Base-by-base conservation (phyloP, 2,329 filamentous ascomycete species). In the Pseudocercospora fijiensis region DNA sequence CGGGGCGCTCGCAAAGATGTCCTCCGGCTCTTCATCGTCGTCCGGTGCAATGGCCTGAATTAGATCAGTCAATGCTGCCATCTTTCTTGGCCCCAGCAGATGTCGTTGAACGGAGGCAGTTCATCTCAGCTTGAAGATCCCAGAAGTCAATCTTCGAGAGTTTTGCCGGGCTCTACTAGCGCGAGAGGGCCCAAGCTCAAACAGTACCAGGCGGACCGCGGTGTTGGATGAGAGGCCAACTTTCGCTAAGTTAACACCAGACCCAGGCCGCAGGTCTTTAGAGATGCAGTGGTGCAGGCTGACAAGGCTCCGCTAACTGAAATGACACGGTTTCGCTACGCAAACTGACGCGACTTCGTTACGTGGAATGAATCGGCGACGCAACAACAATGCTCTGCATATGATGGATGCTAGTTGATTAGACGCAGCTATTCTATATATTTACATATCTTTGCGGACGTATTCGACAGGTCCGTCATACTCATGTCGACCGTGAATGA, bases 1-100 rank as follows among this genome's bases (percentile, higher is more conserved):
- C 0, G 90, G 82, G 0, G 85, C 81, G 30, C 81, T 80, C 33
- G 79, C 78, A 71, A 91, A 82, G 69, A 84, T 83, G 75, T 74
- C 73, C 59, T 74, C 72, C 9, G 66, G 61, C 13, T 72, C 67
- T 47, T 71, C 70, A 10, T 68, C 68, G 7, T 26, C 33, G 18
- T 71, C 69, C 1, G 70, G 66, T 0, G 67, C 58, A 13, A 73
- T 63, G 13, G 74, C 66, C 18, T 62, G 67, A 24, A 76, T 67
- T 24, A 73, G 65, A 24, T 74, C 72, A 13, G 68, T 72, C 24
- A 76, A 64, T 41, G 63, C 58, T 61, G 68, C 68, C 49, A 61
- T 53, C 24, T 18, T 53, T n/a, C 16, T 24, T 18, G 49, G 16
- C 20, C 45, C 45, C 18, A 24, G 22, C 18, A 49, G 22, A 11